A percentile compares a stretch with the other conserved stretches of the same genome.
Evolutionary conservation across 345 rosid genomes (phyloP).

Genomic region (Angophora floribunda): DNA sequence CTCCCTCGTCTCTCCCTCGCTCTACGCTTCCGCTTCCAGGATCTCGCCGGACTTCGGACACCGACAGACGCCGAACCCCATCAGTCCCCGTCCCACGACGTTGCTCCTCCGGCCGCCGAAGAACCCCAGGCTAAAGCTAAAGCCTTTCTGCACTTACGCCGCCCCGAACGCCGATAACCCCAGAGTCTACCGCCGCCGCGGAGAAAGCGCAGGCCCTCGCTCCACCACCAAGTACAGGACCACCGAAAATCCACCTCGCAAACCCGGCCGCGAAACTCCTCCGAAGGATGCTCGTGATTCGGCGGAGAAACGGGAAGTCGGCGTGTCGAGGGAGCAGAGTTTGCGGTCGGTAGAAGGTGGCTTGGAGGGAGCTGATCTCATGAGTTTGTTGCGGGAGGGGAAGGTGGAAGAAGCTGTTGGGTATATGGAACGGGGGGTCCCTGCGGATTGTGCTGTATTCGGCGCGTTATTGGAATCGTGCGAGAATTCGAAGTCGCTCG

Average conservation of each 20-base stretch:
- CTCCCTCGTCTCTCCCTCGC: not conserved
- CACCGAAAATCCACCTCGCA: not conserved
- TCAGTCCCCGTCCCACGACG: not conserved
- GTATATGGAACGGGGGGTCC: conserved; percentile 12
- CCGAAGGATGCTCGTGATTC: not conserved
- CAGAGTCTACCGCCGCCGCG: conserved; percentile 19
- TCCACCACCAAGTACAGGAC: not conserved
- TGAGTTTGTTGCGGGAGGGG: conserved; percentile 32
- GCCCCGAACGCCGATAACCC: conserved; percentile 5
- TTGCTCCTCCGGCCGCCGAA: not conserved
- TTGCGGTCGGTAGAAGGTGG: conserved; percentile 4
- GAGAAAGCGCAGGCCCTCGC: not conserved
- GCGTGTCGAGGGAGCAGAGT: not conserved
- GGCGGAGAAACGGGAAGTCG: not conserved
- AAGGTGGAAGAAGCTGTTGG: conserved; percentile 31
- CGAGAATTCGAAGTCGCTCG: conserved; percentile 21
- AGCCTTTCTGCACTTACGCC: conserved; percentile 13
- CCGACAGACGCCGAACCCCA: not conserved
- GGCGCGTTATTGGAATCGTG: conserved; percentile 21
- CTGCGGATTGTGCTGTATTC: conserved; percentile 23
- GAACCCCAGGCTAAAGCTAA: not conserved
- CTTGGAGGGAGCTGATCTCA: conserved; percentile 13
- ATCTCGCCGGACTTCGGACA: not conserved
- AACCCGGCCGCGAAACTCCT: not conserved
- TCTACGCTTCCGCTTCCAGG: not conserved